These are phyloP conservation scores for Coniophora puteana DNA, from an alignment of 1,284 basidiomycete genomes.

Conservation along the genomic window DNA sequence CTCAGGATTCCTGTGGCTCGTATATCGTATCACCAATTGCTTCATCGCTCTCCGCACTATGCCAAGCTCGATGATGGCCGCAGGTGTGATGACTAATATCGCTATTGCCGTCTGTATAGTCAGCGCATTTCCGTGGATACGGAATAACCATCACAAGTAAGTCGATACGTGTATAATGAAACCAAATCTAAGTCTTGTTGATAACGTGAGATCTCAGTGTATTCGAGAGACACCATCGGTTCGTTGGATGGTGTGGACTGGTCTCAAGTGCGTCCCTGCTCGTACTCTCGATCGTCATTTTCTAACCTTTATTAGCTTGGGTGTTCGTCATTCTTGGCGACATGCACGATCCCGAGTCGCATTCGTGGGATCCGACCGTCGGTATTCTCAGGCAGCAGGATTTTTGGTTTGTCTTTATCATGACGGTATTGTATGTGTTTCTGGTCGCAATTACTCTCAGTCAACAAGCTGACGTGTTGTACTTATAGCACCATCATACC, in stretches of 20 bases:
- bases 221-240: slow-evolving; percentile 68
- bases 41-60: slow-evolving; percentile 51
- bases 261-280: slow-evolving; percentile 12
- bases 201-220: slow-evolving; percentile 34
- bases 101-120: slow-evolving; percentile 39
- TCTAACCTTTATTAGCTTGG: slow-evolving; percentile 26
- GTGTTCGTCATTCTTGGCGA: slow-evolving; percentile 42
- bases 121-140: slow-evolving; percentile 66
- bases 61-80: slow-evolving; percentile 51
- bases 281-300: slow-evolving; percentile 9
- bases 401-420: slow-evolving; percentile 41
- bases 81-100: slow-evolving; percentile 55
- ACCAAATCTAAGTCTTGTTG: neutral
- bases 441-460: neutral
- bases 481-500: slow-evolving; percentile 34
- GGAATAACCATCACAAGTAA: slow-evolving; percentile 68
- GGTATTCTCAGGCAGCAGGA: slow-evolving; percentile 38
- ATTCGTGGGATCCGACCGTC: slow-evolving; percentile 34
- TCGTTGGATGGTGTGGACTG: slow-evolving; percentile 58
- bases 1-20: slow-evolving; percentile 60
- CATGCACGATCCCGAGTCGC: slow-evolving; percentile 37
- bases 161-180: slow-evolving; percentile 14
- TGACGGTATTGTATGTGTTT: slow-evolving; percentile 35
- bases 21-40: slow-evolving; percentile 52
- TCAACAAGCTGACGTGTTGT: slow-evolving; percentile 2